phyloP scores from a whole-genome alignment of 1,284 basidiomycete genomes.

The Ustilago hordei region DNA sequence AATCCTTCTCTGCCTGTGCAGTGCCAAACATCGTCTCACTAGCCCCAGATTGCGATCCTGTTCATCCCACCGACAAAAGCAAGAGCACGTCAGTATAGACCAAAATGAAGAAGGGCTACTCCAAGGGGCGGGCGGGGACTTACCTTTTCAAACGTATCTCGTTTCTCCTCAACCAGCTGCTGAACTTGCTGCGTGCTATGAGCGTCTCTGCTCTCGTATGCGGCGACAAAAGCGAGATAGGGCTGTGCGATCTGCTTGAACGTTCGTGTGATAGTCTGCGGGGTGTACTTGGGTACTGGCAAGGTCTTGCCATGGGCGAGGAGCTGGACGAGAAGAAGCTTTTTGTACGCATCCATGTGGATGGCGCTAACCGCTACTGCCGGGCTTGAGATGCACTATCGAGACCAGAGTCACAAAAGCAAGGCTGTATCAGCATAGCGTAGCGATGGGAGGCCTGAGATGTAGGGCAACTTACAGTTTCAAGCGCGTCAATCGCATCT shows the following conservation, averaged over 20 bases:
- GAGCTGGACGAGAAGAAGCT: slow-evolving; percentile 80
- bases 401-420: too few species aligned
- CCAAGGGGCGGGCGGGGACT: not conserved
- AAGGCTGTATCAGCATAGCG: too few species aligned
- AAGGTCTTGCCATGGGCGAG: slow-evolving; percentile 76
- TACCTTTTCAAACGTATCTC: slow-evolving; percentile 26
- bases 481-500: slow-evolving; percentile 56
- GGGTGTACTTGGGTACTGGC: slow-evolving; percentile 33
- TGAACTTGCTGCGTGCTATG: slow-evolving; percentile 7
- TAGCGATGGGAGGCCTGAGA: not conserved
- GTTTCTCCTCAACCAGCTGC: slow-evolving; percentile 27
- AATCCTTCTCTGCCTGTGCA: slow-evolving; percentile 79
- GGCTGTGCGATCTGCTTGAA: slow-evolving; percentile 31
- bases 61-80: not conserved
- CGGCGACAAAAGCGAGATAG: slow-evolving; percentile 28
- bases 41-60: slow-evolving; percentile 79
- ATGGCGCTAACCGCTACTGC: slow-evolving; percentile 77
- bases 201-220: slow-evolving; percentile 28
- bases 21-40: slow-evolving; percentile 76
- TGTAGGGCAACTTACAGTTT: slow-evolving; percentile 33
- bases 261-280: slow-evolving; percentile 25
- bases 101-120: not conserved
- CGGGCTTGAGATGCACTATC: slow-evolving; percentile 76
- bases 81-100: slow-evolving; percentile 57
- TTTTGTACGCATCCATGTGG: slow-evolving; percentile 87